Evolutionary conservation across 257 asterid species (phyloP).

Genomic region (Gentiana macrophylla): DNA sequence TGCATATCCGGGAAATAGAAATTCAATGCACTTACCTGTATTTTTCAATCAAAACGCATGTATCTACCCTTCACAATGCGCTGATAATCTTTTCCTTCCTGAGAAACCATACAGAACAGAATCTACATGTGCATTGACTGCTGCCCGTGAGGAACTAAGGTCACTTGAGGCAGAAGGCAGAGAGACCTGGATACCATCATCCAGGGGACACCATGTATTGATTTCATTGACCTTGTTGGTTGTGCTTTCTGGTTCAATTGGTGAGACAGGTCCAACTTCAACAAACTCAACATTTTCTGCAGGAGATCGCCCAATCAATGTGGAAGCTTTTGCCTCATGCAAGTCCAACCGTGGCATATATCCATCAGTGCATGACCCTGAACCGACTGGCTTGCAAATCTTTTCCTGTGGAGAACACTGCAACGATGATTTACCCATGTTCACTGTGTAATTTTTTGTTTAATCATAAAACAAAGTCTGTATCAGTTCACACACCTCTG

Average conservation of each 20-base stretch:
- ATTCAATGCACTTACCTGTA: too few species aligned
- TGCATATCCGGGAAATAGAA: too few species aligned
- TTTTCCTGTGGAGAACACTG: constrained; percentile 26
- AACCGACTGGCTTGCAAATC: constrained; percentile 33
- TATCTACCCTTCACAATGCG: background rate
- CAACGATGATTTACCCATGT: background rate
- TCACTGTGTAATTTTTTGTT: background rate
- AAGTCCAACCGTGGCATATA: constrained; percentile 23
- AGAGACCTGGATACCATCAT: constrained; percentile 44
- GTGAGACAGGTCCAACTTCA: constrained; percentile 1
- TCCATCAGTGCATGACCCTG: constrained; percentile 37
- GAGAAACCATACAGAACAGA: constrained; percentile 34
- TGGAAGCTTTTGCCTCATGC: constrained; percentile 23
- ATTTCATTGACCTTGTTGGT: constrained; percentile 12
- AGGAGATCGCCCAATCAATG: constrained; percentile 3
- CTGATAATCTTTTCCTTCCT: constrained; percentile 37
- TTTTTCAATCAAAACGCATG: too few species aligned
- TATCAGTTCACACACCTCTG: constrained; percentile 33
- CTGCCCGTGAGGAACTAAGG: constrained; percentile 25
- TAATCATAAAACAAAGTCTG: background rate
- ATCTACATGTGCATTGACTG: constrained; percentile 31
- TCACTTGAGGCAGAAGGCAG: constrained; percentile 22
- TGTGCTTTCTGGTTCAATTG: constrained; percentile 2
- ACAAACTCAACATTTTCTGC: constrained; percentile 5
- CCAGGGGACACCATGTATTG: constrained; percentile 46